Evolutionary conservation across 306 rosid genomes (phyloP), one percentile per base, ranked within the genome.

Genomic region (Bauhinia variegata): DNA sequence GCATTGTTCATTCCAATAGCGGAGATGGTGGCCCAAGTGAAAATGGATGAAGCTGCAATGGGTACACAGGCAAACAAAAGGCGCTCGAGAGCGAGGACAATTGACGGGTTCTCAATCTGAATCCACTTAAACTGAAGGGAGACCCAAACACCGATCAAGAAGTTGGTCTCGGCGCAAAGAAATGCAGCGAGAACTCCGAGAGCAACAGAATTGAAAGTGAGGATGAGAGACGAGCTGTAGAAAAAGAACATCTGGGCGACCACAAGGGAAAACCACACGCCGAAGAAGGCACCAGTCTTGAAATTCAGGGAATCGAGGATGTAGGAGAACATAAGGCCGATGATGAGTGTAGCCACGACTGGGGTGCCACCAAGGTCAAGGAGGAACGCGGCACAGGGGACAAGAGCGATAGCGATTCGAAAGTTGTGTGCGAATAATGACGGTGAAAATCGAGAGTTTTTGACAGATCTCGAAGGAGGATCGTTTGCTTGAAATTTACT

Each of bases 271-370:
- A 86, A 7, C 92, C 95, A 86, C 1, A 95, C 79, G 13, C 78
- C 83, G 79, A 95, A 79, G 89, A 95, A 90, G 34, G 92, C 82
- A 0, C 88, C 91, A 30, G 90, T 78, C 74, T 95, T 95, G 61
- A 85, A 83, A 72, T 71, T 79, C 60, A 95, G 85, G 51, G 96
- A 82, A 60, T 95, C 99, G 18, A 95, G 78, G 85, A 95, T 88
- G 84, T 95, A 95, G 23, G 99, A 63, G 72, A 86, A 63, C 99
- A 95, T 95, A 11, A 95, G 92, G 55, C 99, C 97, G 0, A 95
- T 70, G 53, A 92, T 84, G 6, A 95, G 82, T 50, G 80, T 78
- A n/a, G 91, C 85, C 37, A 79, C 46, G 3, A 95, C 97, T 10
- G 90, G 47, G 14, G 89, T 55, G 68, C 96, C 96, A 18, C 97